These are phyloP conservation scores for Trichosporon ovoides DNA, from an alignment of 1,284 basidiomycete species.

Conservation along the genomic window DNA sequence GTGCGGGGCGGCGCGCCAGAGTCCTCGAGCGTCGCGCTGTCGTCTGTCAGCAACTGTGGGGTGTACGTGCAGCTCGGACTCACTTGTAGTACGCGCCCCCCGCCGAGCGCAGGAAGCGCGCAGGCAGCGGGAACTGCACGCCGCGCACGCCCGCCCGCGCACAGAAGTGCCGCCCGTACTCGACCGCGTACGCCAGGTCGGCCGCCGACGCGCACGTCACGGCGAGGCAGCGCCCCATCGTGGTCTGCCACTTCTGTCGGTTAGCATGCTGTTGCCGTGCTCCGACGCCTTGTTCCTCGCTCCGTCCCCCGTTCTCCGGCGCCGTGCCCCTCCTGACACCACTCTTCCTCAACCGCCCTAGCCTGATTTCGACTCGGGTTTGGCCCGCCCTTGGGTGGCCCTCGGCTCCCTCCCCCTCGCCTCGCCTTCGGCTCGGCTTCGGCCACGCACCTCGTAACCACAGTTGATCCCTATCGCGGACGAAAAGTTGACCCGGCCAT, in stretches of 20 bases:
- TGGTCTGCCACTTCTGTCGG: conserved; percentile 18
- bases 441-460: conserved; percentile 23
- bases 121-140: conserved; percentile 23
- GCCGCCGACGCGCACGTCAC: conserved; percentile 29
- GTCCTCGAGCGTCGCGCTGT: background rate
- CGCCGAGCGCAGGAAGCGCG: conserved; percentile 19
- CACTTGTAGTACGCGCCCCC: conserved; percentile 35
- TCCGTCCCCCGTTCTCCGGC: too few species aligned
- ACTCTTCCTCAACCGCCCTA: too few species aligned
- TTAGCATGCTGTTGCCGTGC: background rate
- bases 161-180: conserved; percentile 33
- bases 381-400: too few species aligned
- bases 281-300: too few species aligned
- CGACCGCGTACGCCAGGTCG: conserved; percentile 40
- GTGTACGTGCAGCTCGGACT: conserved; percentile 14
- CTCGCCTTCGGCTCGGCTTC: background rate
- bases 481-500: conserved; percentile 11
- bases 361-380: too few species aligned
- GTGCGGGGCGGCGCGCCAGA: background rate
- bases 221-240: conserved; percentile 31
- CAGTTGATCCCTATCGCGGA: conserved; percentile 30
- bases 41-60: background rate
- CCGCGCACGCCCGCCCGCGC: conserved; percentile 28
- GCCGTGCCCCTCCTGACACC: too few species aligned
- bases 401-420: background rate